Conservation (phyloP, 2,329 filamentous ascomycete species). For the Septoria linicola region DNA sequence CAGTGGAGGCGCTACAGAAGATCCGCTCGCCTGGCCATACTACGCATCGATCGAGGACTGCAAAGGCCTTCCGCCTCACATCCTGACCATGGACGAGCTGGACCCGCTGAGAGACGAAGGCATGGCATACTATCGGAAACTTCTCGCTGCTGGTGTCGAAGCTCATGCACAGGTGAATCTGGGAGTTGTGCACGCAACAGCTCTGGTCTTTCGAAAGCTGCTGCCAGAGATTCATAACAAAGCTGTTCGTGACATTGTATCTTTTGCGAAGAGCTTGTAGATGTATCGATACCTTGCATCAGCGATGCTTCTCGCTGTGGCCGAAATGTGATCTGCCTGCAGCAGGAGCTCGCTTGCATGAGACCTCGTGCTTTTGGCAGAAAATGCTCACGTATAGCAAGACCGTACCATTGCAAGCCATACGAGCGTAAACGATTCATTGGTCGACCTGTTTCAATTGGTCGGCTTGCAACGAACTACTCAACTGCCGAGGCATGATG, state of each 20-base stretch:
- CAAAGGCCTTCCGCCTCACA: slow-evolving; percentile 33
- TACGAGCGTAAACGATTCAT: no score
- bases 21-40: slow-evolving; percentile 38
- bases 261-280: slow-evolving; percentile 31
- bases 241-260: slow-evolving; percentile 26
- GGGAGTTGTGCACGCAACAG: slow-evolving; percentile 30
- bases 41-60: slow-evolving; percentile 32
- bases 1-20: slow-evolving; percentile 22
- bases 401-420: no score
- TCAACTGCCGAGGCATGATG: background rate
- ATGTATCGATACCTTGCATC: background rate
- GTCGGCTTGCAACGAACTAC: background rate
- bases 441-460: background rate
- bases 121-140: slow-evolving; percentile 31
- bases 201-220: slow-evolving; percentile 29
- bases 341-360: no score
- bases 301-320: no score
- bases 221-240: slow-evolving; percentile 31
- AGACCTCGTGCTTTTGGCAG: no score
- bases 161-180: slow-evolving; percentile 31
- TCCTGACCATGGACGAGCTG: slow-evolving; percentile 35
- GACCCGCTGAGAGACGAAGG: slow-evolving; percentile 37
- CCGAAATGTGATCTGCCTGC: no score
- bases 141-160: slow-evolving; percentile 31
- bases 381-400: no score